These are phyloP conservation scores for Calonectria henricotiae DNA, from an alignment of 2,329 filamentous ascomycete genomes.

Conservation along the genomic window DNA sequence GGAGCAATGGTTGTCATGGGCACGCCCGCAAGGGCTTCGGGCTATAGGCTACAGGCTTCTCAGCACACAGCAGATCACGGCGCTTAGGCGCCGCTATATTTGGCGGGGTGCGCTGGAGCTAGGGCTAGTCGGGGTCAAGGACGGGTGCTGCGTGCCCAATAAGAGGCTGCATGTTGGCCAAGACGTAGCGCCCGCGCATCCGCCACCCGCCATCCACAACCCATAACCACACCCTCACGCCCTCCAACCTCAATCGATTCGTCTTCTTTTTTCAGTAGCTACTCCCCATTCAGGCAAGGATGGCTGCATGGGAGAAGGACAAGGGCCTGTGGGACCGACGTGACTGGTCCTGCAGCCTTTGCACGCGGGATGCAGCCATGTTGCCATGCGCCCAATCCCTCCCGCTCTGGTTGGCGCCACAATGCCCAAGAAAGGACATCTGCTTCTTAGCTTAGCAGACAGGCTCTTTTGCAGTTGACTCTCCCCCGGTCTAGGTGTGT, in stretches of 20 bases:
- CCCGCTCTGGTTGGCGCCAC: constrained; percentile 30
- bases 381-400: constrained; percentile 28
- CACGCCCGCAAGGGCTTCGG: constrained; percentile 23
- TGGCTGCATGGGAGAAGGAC: constrained; percentile 1
- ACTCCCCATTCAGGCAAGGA: constrained; percentile 30
- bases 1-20: constrained; percentile 12
- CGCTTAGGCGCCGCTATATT: constrained; percentile 53
- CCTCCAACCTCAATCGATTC: constrained; percentile 23
- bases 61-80: constrained; percentile 37
- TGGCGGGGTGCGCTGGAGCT: constrained; percentile 46
- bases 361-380: constrained; percentile 35
- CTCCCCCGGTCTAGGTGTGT: constrained; percentile 17
- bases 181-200: constrained; percentile 28
- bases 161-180: constrained; percentile 20
- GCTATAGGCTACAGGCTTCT: constrained; percentile 12
- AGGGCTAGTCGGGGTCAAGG: constrained; percentile 41
- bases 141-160: constrained; percentile 28
- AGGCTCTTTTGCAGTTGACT: constrained; percentile 15
- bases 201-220: constrained; percentile 31
- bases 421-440: constrained; percentile 23
- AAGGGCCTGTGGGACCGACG: constrained; percentile 21
- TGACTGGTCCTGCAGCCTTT: constrained; percentile 36
- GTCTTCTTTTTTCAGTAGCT: constrained; percentile 43
- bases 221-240: constrained; percentile 18
- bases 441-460: constrained; percentile 19